Percentiles rank a stretch among this genome's conserved stretches.
Conservation (phyloP, 2,329 filamentous ascomycete genomes). For the Colletotrichum noveboracense region DNA sequence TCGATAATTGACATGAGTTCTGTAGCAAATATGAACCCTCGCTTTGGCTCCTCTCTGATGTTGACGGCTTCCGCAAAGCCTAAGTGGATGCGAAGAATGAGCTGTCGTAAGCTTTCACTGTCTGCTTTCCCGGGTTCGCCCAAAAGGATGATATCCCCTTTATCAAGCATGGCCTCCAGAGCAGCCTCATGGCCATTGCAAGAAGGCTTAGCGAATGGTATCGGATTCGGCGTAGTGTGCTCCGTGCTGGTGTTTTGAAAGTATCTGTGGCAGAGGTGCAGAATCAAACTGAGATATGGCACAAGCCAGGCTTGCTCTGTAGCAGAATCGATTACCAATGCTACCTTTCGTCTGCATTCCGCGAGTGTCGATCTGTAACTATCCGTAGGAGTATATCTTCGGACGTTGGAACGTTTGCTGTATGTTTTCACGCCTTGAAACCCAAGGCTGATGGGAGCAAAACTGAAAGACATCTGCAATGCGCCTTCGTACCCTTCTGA, state of each 20-base stretch:
- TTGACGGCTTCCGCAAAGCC: neutral
- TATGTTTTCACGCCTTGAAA: neutral
- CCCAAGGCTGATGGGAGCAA: neutral
- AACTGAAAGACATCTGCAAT: neutral
- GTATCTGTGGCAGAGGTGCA: neutral
- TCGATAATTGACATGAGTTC: neutral
- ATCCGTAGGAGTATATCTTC: neutral
- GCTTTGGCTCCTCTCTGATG: neutral
- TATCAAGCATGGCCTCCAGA: neutral
- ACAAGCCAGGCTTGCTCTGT: neutral
- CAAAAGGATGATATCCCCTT: neutral
- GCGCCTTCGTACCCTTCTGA: neutral
- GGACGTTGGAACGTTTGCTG: neutral
- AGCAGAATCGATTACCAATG: neutral
- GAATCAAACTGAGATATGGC: neutral
- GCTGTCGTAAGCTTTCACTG: neutral
- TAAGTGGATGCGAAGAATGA: neutral
- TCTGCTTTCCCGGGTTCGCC: neutral
- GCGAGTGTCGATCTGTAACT: neutral
- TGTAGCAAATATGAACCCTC: neutral
- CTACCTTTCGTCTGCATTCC: neutral
- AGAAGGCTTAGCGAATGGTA: neutral
- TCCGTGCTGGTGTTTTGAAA: neutral
- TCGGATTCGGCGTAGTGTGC: neutral
- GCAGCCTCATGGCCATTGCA: neutral